A percentile compares a stretch with the other conserved stretches of the same genome.
Evolutionary conservation across 2,329 filamentous ascomycete genomes (phyloP).

Genomic region (Delphinella strobiligena): DNA sequence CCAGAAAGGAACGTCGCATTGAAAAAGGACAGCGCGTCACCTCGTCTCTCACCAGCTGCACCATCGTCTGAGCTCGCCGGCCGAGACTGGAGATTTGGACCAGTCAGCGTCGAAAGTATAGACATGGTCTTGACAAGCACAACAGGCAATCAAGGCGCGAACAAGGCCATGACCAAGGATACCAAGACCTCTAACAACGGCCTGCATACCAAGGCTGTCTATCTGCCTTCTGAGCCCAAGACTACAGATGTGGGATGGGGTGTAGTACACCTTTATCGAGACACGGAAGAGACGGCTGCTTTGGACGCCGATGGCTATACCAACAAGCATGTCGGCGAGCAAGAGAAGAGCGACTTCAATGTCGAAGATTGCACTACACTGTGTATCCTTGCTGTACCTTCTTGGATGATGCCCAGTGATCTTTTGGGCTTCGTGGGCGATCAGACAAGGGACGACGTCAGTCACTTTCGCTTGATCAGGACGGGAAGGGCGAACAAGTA

Average conservation of each 20-base stretch:
- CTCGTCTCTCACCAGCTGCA: constrained; percentile 20
- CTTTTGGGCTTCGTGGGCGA: constrained; percentile 87
- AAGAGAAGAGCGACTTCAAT: constrained; percentile 21
- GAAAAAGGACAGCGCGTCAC: constrained; percentile 18
- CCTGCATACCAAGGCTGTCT: constrained; percentile 71
- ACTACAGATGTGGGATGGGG: constrained; percentile 81
- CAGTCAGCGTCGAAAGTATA: constrained; percentile 68
- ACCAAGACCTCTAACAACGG: constrained; percentile 46
- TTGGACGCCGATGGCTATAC: constrained; percentile 32
- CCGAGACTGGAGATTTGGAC: constrained; percentile 70
- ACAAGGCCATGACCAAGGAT: constrained; percentile 21
- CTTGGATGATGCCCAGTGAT: constrained; percentile 82
- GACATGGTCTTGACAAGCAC: constrained; percentile 46
- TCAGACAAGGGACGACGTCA: constrained; percentile 72
- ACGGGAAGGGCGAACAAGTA: constrained; percentile 83
- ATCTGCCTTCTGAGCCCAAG: constrained; percentile 55
- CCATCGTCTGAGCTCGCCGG: constrained; percentile 38
- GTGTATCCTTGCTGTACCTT: constrained; percentile 88
- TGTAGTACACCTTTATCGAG: constrained; percentile 85
- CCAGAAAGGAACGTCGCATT: constrained; percentile 23
- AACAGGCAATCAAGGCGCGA: constrained; percentile 4
- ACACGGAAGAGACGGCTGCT: constrained; percentile 60
- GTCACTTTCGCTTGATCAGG: constrained; percentile 88
- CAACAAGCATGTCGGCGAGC: constrained; percentile 6
- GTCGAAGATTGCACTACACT: constrained; percentile 70